Percentiles rank a stretch among this genome's conserved stretches.
These are phyloP conservation scores for Magnusiomyces clavatus DNA, from an alignment of 1,139 yeast genomes.

Conservation along the genomic window DNA sequence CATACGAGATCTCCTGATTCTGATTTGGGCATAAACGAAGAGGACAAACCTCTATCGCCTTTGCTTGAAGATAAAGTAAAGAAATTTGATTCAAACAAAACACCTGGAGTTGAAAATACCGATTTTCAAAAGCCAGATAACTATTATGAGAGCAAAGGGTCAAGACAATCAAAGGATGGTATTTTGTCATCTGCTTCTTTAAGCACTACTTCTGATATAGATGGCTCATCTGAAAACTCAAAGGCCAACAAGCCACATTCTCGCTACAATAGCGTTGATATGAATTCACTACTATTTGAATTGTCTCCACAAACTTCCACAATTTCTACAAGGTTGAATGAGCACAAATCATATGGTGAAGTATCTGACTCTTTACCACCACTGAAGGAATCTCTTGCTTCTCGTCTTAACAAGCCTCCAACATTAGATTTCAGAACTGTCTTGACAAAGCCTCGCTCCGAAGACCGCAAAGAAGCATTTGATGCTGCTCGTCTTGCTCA, in stretches of 20 bases:
- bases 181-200: not conserved
- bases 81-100: too few species aligned
- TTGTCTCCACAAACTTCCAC: not conserved
- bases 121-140: not conserved
- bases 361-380: not conserved
- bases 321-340: too few species aligned
- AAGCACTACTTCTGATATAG: not conserved
- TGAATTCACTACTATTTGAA: not conserved
- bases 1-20: not conserved
- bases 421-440: constrained; percentile 30
- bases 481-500: constrained; percentile 26
- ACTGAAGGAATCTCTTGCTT: not conserved
- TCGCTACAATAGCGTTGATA: not conserved
- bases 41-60: too few species aligned
- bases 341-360: too few species aligned
- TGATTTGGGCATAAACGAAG: not conserved
- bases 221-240: not conserved
- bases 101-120: too few species aligned
- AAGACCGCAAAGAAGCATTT: constrained; percentile 24
- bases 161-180: not conserved
- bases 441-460: constrained; percentile 23
- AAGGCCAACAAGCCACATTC: not conserved
- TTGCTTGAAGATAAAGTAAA: too few species aligned
- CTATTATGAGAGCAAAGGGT: not conserved
- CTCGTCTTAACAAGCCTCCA: constrained; percentile 27